Base-by-base conservation (phyloP, 2,329 filamentous ascomycete species). In the Macrophomina tecta region DNA sequence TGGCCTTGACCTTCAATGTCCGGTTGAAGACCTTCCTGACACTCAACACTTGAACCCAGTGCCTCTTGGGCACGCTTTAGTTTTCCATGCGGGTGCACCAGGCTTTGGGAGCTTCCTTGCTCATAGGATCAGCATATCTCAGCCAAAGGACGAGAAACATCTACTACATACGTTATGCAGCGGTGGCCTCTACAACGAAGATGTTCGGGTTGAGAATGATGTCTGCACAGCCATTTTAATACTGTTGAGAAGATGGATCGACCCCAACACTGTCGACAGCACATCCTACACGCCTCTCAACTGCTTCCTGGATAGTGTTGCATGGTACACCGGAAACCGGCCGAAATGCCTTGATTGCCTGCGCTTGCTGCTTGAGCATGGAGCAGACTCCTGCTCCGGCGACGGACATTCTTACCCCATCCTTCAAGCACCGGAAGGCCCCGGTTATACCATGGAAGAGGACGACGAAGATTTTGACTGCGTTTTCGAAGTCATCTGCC, bases 401-500 rank as follows among this genome's bases (percentile, higher is more conserved):
- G 18, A 18, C 11, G 52, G 23, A 5, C 4, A 23, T 3, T 8
- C 23, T 3, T 9, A 32, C 4, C 23, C 55, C 12, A 6, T 58
- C 12, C 12, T 7, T 5, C 38, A 58, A 30, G 55, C n/a, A 11
- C 38, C 45, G 7, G 36, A 42, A 55, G 32, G 32, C 32, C 32
- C 52, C 2, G 36, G 42, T 0, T 51, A 51, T n/a, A 11, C n/a
- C 23, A n/a, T 30, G 11, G 5, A 8, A 3, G 38, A 16, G 3
- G 38, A 32, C 23, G 14, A 55, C n/a, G 9, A 28, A 16, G 36
- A 55, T n/a, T 23, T 12, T 9, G n/a, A 16, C n/a, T 45, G 45
- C 14, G 16, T n/a, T 14, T 58, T 58, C 36, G 55, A 58, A 12
- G 55, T 58, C 11, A 51, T 64, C 5, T 32, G 49, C 7, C 46